Base-by-base conservation (phyloP, 768 basidiomycete genomes). In the Termitomyces bulborhizus region DNA sequence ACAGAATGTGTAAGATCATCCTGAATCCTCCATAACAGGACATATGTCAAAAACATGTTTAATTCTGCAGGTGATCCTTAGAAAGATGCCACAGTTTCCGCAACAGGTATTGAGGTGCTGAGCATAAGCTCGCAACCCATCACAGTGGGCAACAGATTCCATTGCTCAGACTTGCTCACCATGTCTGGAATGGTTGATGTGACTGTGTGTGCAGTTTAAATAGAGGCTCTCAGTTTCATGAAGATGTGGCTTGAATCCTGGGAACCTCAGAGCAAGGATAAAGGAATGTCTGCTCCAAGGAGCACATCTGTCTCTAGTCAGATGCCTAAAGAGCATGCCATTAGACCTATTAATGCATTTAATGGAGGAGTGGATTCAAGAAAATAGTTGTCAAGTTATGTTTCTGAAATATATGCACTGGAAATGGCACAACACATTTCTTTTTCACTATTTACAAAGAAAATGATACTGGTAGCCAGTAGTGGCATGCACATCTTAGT, bases 51-150 rank as follows among this genome's bases (percentile, higher is more conserved):
- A 15, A 53, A 41, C 26, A 18, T 6, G 9, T 46, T 41, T 46
- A 12, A n/a, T 13, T 24, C 6, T 36, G 40, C 39, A 88, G 86
- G 84, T 44, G 86, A 89, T 61, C 86, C 87, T 11, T 89, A 85
- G 86, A 76, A 79, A 47, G 82, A 84, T 46, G 78, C 82, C 3
- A 88, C 86, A 0, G 72, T 87, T 4, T 88, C 86, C 3, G 79
- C 86, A 0, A 76, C 77, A 18, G 73, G 73, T 13, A 69, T 76
- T n/a, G 55, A 69, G 55, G 70, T 77, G 51, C 37, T 62, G 31
- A 84, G 78, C 62, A 85, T 81, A 1, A 50, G 72, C 0, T 65
- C 63, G 0, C 84, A 85, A 61, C 82, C 84, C 0, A 84, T 88
- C 51, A 76, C 70, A 21, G 65, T 79, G 7, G 71, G 80, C 24